phyloP scores from a whole-genome alignment of 495 filamentous ascomycete species.

The Lasiosphaeria hispida region DNA sequence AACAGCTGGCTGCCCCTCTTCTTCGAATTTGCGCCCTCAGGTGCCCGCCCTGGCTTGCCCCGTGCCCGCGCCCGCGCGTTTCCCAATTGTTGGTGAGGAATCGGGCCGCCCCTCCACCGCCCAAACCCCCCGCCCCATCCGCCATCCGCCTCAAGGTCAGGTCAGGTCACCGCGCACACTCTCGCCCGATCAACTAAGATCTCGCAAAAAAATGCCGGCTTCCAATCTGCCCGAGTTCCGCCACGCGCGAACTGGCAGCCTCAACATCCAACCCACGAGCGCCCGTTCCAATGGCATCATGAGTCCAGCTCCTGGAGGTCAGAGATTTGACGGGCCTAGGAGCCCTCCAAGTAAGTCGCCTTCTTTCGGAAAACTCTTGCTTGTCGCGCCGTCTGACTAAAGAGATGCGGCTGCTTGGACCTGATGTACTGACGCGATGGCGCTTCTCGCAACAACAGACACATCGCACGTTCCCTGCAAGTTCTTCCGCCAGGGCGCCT shows the following conservation, averaged over 20 bases:
- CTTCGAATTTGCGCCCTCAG: conserved; percentile 2
- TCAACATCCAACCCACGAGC: conserved; percentile 48
- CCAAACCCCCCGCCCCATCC: conserved; percentile 9
- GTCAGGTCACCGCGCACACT: conserved; percentile 1
- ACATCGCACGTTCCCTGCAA: conserved; percentile 98
- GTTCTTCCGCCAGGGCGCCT: conserved; percentile 94
- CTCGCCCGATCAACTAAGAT: conserved; percentile 1
- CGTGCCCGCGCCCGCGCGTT: conserved; percentile 6
- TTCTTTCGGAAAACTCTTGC: neutral
- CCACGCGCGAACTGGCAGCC: conserved; percentile 51
- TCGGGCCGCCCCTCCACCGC: conserved; percentile 21
- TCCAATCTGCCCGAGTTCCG: conserved; percentile 47
- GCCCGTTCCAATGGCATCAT: conserved; percentile 31
- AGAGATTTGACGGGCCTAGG: conserved; percentile 63
- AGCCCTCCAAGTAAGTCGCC: conserved; percentile 75
- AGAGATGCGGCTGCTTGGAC: no score
- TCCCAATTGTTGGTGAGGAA: conserved; percentile 10
- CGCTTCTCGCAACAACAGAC: conserved; percentile 53
- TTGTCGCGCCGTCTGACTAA: conserved; percentile 1
- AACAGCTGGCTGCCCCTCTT: conserved; percentile 11
- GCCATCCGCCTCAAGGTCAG: conserved; percentile 1
- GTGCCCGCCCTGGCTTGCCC: neutral
- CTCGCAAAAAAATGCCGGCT: conserved; percentile 24
- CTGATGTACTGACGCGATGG: conserved; percentile 15
- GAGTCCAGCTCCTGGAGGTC: conserved; percentile 42